phyloP scores from a whole-genome alignment of 164 flowering plant genomes.

The Saururus chinensis region DNA sequence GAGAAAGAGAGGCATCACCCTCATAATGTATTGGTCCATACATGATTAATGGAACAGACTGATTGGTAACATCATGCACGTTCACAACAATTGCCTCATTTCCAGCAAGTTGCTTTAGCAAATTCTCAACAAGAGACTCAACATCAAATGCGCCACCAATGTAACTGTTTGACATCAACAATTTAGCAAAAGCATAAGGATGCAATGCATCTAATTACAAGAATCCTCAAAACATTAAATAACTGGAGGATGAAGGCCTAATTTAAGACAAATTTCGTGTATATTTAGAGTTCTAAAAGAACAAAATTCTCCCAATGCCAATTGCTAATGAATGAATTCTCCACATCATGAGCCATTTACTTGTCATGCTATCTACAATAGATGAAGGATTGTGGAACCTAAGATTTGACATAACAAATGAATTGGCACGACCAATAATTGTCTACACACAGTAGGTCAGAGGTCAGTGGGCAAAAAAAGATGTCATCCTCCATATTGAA shows the following conservation, averaged over 20 bases:
- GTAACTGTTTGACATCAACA: constrained; percentile 37
- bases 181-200: constrained; percentile 1
- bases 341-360: too few species aligned
- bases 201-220: not conserved
- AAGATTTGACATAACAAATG: too few species aligned
- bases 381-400: too few species aligned
- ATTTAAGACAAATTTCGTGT: not conserved
- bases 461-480: too few species aligned
- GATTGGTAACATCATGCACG: constrained; percentile 79
- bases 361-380: too few species aligned
- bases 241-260: not conserved
- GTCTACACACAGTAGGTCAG: too few species aligned
- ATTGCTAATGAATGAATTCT: not conserved
- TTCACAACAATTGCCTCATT: constrained; percentile 77
- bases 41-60: constrained; percentile 68
- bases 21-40: constrained; percentile 58
- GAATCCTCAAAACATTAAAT: not conserved
- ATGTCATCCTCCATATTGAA: too few species aligned
- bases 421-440: too few species aligned
- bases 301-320: not conserved
- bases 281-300: too few species aligned
- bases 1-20: constrained; percentile 59
- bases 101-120: constrained; percentile 85
- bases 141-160: constrained; percentile 96
- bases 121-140: constrained; percentile 85